Conservation (phyloP, 768 basidiomycete genomes). For the Paxillus involutus region DNA sequence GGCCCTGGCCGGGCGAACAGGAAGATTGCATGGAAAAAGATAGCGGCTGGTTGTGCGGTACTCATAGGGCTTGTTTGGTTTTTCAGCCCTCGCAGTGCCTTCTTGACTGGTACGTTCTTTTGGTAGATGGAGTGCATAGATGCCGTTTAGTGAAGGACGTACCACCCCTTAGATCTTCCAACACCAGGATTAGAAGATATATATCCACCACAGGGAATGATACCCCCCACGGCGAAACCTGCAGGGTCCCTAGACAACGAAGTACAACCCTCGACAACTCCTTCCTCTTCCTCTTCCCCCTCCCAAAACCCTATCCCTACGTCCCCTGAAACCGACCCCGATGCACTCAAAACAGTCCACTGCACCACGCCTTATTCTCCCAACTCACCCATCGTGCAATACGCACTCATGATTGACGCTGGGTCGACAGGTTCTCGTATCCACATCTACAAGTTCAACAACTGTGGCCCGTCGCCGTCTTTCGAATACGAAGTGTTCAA, state of each 20-base stretch:
- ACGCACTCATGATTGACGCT: slow-evolving; percentile 96
- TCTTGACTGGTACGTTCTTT: slow-evolving; percentile 20
- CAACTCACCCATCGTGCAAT: slow-evolving; percentile 70
- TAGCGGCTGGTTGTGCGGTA: slow-evolving; percentile 56
- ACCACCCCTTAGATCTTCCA: slow-evolving; percentile 10
- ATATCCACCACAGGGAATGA: slow-evolving; percentile 21
- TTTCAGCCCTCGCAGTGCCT: slow-evolving; percentile 48
- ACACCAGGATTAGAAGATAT: slow-evolving; percentile 20
- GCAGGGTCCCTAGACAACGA: background rate
- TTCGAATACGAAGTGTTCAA: slow-evolving; percentile 96
- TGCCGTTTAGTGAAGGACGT: background rate
- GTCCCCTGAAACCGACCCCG: slow-evolving; percentile 71
- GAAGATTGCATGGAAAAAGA: slow-evolving; percentile 61
- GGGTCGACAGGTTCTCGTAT: slow-evolving; percentile 97
- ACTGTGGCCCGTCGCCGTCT: slow-evolving; percentile 70
- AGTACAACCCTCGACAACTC: background rate
- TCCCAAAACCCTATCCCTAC: slow-evolving; percentile 32
- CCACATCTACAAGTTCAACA: slow-evolving; percentile 98
- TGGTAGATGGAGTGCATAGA: slow-evolving; percentile 27
- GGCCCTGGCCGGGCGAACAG: slow-evolving; percentile 43
- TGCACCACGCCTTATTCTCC: slow-evolving; percentile 60
- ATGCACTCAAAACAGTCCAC: slow-evolving; percentile 69
- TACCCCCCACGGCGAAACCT: slow-evolving; percentile 8
- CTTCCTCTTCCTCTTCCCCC: slow-evolving; percentile 2
- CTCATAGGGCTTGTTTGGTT: slow-evolving; percentile 66